These are phyloP conservation scores for Pythium folliculosum DNA, from an alignment of 352 stramenopile genomes.

Conservation along the genomic window DNA sequence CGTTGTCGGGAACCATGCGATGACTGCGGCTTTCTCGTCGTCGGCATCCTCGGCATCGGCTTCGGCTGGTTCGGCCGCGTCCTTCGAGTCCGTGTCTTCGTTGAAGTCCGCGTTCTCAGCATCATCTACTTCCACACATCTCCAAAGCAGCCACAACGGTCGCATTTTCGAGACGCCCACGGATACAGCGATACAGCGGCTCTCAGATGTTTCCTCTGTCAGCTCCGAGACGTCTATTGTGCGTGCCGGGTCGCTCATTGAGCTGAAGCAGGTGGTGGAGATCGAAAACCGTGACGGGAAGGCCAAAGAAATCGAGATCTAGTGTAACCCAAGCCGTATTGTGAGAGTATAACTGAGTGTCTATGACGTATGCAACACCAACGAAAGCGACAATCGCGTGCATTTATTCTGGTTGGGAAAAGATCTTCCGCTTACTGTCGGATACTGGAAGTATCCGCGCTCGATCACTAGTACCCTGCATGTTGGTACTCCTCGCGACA, in stretches of 20 bases:
- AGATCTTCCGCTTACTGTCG: too few species aligned
- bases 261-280: constrained; percentile 29
- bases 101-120: not conserved
- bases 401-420: too few species aligned
- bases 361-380: not conserved
- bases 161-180: constrained; percentile 20
- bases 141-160: constrained; percentile 22
- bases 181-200: constrained; percentile 15
- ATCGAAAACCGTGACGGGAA: constrained; percentile 17
- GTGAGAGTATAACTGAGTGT: constrained; percentile 7
- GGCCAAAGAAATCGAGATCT: constrained; percentile 31
- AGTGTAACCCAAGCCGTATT: not conserved
- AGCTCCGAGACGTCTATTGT: constrained; percentile 15
- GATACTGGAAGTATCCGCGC: too few species aligned
- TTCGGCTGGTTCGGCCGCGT: constrained; percentile 9
- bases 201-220: constrained; percentile 23
- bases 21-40: constrained; percentile 6
- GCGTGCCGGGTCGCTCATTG: constrained; percentile 25
- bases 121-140: not conserved
- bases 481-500: too few species aligned
- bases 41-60: constrained; percentile 8
- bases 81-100: constrained; percentile 10
- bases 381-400: too few species aligned
- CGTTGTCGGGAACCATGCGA: constrained; percentile 7
- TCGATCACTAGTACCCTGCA: too few species aligned